Percentiles rank a stretch among this genome's conserved stretches.
These are phyloP conservation scores for Caloboletus inedulis DNA, from an alignment of 1,284 basidiomycete genomes.

Conservation along the genomic window DNA sequence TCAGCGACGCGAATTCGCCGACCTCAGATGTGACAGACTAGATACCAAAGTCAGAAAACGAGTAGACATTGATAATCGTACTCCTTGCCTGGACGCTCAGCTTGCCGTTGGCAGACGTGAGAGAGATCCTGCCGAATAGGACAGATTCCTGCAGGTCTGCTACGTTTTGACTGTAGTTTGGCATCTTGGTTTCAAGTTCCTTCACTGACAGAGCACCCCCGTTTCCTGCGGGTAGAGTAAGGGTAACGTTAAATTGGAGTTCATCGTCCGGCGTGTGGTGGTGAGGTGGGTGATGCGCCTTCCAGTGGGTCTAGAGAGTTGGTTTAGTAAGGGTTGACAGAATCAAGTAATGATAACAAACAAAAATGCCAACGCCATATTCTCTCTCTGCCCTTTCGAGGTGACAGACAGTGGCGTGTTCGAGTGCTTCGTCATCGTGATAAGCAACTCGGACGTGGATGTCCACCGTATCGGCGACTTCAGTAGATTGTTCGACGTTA, in stretches of 20 bases:
- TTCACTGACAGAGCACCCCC: conserved; percentile 30
- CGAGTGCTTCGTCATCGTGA: conserved; percentile 22
- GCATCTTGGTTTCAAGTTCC: conserved; percentile 34
- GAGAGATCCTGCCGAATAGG: conserved; percentile 33
- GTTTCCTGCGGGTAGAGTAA: conserved; percentile 33
- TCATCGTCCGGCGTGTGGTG: background rate
- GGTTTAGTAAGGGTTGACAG: background rate
- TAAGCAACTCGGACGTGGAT: conserved; percentile 38
- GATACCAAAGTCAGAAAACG: conserved; percentile 1
- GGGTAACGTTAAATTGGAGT: conserved; percentile 32
- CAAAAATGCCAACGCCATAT: conserved; percentile 43
- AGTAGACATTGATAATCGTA: background rate
- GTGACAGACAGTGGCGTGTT: conserved; percentile 37
- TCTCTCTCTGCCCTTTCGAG: conserved; percentile 29
- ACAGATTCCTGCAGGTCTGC: conserved; percentile 32
- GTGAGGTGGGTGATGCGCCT: background rate
- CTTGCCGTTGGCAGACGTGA: conserved; percentile 28
- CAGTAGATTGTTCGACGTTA: conserved; percentile 31
- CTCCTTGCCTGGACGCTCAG: conserved; percentile 33
- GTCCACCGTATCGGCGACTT: conserved; percentile 27
- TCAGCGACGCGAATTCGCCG: conserved; percentile 32
- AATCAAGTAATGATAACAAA: too few species aligned
- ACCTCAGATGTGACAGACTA: conserved; percentile 37
- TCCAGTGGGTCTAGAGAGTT: conserved; percentile 6
- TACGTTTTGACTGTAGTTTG: conserved; percentile 35